Evolutionary conservation across 2,329 filamentous ascomycete species (phyloP).

Genomic region (Exophiala dermatitidis): DNA sequence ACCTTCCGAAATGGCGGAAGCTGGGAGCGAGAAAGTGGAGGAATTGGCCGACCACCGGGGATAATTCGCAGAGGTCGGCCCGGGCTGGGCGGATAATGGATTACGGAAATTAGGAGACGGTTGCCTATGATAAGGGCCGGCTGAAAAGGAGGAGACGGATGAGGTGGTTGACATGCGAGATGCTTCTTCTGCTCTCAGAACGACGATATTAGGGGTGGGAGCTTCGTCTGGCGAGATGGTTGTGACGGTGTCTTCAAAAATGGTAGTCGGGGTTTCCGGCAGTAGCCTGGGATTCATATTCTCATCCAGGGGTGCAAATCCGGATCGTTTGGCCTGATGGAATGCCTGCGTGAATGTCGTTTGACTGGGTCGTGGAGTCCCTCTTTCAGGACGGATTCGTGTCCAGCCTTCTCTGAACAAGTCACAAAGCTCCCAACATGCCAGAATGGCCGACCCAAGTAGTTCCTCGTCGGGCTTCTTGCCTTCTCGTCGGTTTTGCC

Average conservation of each 20-base stretch:
- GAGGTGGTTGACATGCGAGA: constrained; percentile 14
- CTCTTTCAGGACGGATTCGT: constrained; percentile 74
- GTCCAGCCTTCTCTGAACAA: constrained; percentile 90
- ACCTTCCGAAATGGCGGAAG: constrained; percentile 32
- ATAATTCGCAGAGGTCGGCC: constrained; percentile 20
- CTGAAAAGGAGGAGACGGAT: constrained; percentile 12
- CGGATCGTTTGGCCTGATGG: constrained; percentile 44
- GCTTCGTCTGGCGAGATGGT: constrained; percentile 68
- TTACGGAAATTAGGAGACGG: constrained; percentile 15
- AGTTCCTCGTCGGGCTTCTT: constrained; percentile 72
- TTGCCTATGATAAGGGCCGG: constrained; percentile 9
- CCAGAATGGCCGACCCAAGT: constrained; percentile 78
- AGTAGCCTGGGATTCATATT: constrained; percentile 30
- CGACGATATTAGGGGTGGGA: constrained; percentile 76
- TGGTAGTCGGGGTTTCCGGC: constrained; percentile 88
- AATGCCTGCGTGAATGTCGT: constrained; percentile 60
- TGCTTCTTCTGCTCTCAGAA: constrained; percentile 64
- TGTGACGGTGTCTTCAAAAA: constrained; percentile 78
- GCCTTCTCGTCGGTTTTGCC: constrained; percentile 70
- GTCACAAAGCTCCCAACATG: constrained; percentile 91
- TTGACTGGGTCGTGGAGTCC: constrained; percentile 75
- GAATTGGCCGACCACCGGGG: constrained; percentile 68
- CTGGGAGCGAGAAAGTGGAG: constrained; percentile 71
- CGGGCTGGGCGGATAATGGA: constrained; percentile 16
- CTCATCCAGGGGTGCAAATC: constrained; percentile 28